Conservation (phyloP, 176 grass and related monocot genomes). For the Aegilops sharonensis region DNA sequence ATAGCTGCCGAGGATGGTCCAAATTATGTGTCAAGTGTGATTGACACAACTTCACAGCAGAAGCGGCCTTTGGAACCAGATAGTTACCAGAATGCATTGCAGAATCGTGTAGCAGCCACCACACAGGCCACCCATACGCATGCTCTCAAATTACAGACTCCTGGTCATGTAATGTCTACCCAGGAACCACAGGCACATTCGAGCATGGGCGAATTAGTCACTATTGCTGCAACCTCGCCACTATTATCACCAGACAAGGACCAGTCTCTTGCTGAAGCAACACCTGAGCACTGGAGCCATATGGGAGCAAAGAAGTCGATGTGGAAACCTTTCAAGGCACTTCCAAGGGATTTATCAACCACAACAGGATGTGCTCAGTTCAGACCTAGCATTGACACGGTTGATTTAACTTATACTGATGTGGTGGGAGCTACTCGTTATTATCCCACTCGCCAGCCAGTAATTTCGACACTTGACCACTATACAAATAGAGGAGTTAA, state of each 20-base stretch:
- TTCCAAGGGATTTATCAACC: constrained; percentile 20
- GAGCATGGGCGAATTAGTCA: constrained; percentile 27
- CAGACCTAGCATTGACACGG: constrained; percentile 17
- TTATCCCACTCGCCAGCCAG: constrained; percentile 24
- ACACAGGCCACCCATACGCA: not conserved
- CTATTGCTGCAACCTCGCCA: constrained; percentile 25
- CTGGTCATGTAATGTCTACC: constrained; percentile 15
- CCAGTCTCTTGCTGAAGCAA: constrained; percentile 21
- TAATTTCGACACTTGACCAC: not conserved
- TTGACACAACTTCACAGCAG: constrained; percentile 22
- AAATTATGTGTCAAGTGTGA: constrained; percentile 21
- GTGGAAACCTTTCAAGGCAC: constrained; percentile 29
- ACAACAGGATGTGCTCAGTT: constrained; percentile 29
- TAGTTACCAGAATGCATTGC: constrained; percentile 28
- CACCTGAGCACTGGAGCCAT: constrained; percentile 14
- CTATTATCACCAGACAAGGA: constrained; percentile 31
- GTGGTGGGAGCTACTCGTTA: constrained; percentile 24
- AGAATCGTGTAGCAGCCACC: not conserved
- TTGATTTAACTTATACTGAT: constrained; percentile 33
- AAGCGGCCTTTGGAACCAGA: constrained; percentile 22
- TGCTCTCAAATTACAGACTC: constrained; percentile 16
- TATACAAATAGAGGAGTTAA: constrained; percentile 19
- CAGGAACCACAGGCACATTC: constrained; percentile 17
- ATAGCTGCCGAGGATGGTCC: constrained; percentile 13
- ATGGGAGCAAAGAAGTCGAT: constrained; percentile 33